Base-by-base conservation (phyloP, 2,329 filamentous ascomycete genomes). In the Calonectria leucothoes region DNA sequence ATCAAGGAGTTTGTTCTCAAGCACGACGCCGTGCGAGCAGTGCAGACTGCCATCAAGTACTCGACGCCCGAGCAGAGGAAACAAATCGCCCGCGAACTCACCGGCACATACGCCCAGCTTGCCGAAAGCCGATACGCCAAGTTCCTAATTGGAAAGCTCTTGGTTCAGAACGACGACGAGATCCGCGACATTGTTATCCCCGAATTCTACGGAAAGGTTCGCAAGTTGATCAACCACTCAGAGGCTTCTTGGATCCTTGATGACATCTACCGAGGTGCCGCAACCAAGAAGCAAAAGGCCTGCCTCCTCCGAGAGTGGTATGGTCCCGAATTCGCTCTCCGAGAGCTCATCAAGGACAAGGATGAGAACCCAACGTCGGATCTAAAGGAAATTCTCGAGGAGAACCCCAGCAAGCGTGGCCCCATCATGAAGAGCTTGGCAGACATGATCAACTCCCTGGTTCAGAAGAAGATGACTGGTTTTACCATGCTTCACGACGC, bases 401-500 rank as follows among this genome's bases (percentile, higher is more conserved):
- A 91, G 66, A 91, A 93, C 65, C 95, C 96, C 1, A 95, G 95
- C 86, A 98, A 98, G 89, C 91, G 95, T 74, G 91, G 91, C 17
- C 92, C 95, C 0, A 96, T 98, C 77, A 94, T 98, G 93, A 93
- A 93, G 82, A 94, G 94, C 82, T 88, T 98, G 69, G 90, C 93
- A 76, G 94, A 95, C 78, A 91, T 98, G 86, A 97, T 98, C 88
- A 98, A 98, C 85, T 92, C 94, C 75, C 90, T 99, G 51, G 91
- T 98, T 61, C 96, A 99, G 86, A 99, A 99, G 91, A 97, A 97
- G 86, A 93, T 97, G 86, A 97, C 95, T 0, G 96, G 95, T 12
- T 98, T 99, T 86, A 98, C 96, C 2, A 97, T 99, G 90, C 91
- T 99, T 25, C 97, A 99, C 84, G 97, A 98, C 81, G 97, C 97